A percentile compares a stretch with the other conserved stretches of the same genome.
phyloP scores from a whole-genome alignment of 1,284 basidiomycete species.

The Cystobasidium sp. region DNA sequence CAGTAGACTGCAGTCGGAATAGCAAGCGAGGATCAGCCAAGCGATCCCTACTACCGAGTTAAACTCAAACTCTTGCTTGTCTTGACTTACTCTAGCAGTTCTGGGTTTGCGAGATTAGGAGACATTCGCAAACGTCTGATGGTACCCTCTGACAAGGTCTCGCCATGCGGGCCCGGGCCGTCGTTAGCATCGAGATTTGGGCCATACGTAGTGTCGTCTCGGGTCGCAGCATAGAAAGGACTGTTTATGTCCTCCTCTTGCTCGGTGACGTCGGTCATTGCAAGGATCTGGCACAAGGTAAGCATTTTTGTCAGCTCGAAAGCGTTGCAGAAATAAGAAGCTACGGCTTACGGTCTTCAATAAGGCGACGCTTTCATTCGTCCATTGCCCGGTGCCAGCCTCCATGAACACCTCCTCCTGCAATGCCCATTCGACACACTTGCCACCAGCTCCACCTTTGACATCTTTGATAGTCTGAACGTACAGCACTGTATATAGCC shows the following conservation, averaged over 20 bases:
- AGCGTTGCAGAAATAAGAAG: neutral
- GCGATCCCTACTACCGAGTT: neutral
- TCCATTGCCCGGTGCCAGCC: slow-evolving; percentile 32
- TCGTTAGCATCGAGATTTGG: neutral
- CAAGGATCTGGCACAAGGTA: neutral
- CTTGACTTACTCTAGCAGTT: slow-evolving; percentile 33
- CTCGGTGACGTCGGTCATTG: slow-evolving; percentile 10
- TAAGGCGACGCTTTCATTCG: slow-evolving; percentile 26
- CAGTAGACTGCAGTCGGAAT: slow-evolving; percentile 11
- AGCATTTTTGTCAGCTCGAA: neutral
- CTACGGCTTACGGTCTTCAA: slow-evolving; percentile 28
- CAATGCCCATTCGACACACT: slow-evolving; percentile 42
- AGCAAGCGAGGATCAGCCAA: neutral
- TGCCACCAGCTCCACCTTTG: slow-evolving; percentile 35
- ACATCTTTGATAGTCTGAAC: slow-evolving; percentile 37
- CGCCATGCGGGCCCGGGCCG: neutral
- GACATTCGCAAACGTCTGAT: slow-evolving; percentile 24
- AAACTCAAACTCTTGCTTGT: neutral
- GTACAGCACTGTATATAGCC: slow-evolving; percentile 24
- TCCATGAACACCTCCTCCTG: slow-evolving; percentile 45
- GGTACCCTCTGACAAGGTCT: slow-evolving; percentile 15
- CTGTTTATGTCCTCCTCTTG: neutral
- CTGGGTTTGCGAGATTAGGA: slow-evolving; percentile 36
- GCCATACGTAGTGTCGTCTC: too few relatives aligned
- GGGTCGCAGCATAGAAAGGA: slow-evolving; percentile 1